Evolutionary conservation across 176 grass and related monocot species (phyloP).

Genomic region (Raddia distichophylla): DNA sequence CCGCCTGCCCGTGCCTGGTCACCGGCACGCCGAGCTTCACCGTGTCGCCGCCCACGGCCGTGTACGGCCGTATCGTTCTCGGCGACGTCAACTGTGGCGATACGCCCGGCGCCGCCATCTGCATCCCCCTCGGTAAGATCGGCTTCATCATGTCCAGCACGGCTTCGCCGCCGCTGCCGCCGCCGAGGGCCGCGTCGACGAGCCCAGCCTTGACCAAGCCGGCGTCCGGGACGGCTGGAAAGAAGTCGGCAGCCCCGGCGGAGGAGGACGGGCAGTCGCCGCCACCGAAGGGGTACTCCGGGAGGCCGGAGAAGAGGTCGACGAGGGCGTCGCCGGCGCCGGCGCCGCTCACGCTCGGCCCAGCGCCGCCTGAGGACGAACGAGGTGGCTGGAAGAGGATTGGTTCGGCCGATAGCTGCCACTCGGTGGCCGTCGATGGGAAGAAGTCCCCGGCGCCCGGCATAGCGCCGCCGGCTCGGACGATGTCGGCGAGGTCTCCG

Average conservation of each 20-base stretch:
- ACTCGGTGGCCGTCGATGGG: constrained; percentile 43
- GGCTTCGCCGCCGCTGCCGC: background rate
- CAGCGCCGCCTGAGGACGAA: constrained; percentile 37
- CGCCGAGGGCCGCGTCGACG: constrained; percentile 25
- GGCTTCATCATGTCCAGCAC: constrained; percentile 28
- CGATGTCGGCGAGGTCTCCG: constrained; percentile 80
- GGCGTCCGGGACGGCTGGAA: background rate
- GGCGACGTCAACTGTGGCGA: constrained; percentile 56
- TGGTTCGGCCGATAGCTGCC: constrained; percentile 47
- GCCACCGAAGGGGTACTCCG: constrained; percentile 49
- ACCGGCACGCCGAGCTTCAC: constrained; percentile 45
- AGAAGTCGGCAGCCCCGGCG: constrained; percentile 36
- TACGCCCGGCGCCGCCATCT: constrained; percentile 20
- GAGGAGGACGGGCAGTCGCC: constrained; percentile 35
- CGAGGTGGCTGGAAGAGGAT: constrained; percentile 38
- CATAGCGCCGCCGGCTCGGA: constrained; percentile 57
- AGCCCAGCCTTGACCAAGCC: constrained; percentile 32
- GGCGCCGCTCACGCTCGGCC: background rate
- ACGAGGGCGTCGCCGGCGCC: constrained; percentile 38
- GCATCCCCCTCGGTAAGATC: constrained; percentile 33
- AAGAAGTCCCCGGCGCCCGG: constrained; percentile 4
- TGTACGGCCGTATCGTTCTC: constrained; percentile 50
- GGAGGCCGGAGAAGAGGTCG: constrained; percentile 61
- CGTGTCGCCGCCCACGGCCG: constrained; percentile 10
- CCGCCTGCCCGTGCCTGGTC: constrained; percentile 37